Percentiles rank a stretch among this genome's conserved stretches.
These are phyloP conservation scores for Globisporangium polare DNA, from an alignment of 352 stramenopile genomes.

Conservation along the genomic window DNA sequence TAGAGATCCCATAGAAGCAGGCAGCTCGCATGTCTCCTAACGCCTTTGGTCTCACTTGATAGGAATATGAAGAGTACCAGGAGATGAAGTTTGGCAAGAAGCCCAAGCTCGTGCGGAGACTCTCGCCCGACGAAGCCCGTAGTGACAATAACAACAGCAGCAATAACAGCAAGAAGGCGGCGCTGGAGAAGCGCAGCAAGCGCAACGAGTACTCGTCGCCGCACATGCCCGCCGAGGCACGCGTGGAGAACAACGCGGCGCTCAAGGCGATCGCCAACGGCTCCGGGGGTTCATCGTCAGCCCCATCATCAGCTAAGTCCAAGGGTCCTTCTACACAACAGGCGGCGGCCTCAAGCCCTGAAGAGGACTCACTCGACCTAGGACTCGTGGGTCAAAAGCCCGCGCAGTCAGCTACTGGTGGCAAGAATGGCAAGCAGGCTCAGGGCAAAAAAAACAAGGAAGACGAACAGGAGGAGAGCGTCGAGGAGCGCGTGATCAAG, in stretches of 20 bases:
- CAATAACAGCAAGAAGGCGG: slow-evolving; percentile 30
- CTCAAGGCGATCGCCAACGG: slow-evolving; percentile 50
- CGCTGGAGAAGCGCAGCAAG: slow-evolving; percentile 52
- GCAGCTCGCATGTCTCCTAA: not conserved
- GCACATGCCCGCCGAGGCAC: slow-evolving; percentile 68
- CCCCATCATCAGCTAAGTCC: not conserved
- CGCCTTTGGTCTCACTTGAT: not conserved
- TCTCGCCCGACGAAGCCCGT: slow-evolving; percentile 49
- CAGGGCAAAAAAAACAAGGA: slow-evolving; percentile 27
- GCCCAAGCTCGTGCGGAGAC: slow-evolving; percentile 75
- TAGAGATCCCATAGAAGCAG: not conserved
- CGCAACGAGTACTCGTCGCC: slow-evolving; percentile 77
- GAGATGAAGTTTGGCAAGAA: slow-evolving; percentile 91
- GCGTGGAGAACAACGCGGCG: slow-evolving; percentile 77
- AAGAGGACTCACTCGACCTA: slow-evolving; percentile 48
- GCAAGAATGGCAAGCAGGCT: slow-evolving; percentile 10
- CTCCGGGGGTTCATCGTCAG: slow-evolving; percentile 5
- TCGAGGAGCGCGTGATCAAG: slow-evolving; percentile 80
- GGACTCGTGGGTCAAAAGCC: slow-evolving; percentile 72
- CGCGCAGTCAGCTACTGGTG: slow-evolving; percentile 13
- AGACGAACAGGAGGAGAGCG: slow-evolving; percentile 41
- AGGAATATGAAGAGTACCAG: slow-evolving; percentile 92
- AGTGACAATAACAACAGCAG: slow-evolving; percentile 22
- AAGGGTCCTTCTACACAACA: not conserved
- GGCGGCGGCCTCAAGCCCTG: slow-evolving; percentile 12